Evolutionary conservation across 1,284 basidiomycete species (phyloP), one percentile per base, ranked within the genome.

Genomic region (Ganoderma lingzhi): DNA sequence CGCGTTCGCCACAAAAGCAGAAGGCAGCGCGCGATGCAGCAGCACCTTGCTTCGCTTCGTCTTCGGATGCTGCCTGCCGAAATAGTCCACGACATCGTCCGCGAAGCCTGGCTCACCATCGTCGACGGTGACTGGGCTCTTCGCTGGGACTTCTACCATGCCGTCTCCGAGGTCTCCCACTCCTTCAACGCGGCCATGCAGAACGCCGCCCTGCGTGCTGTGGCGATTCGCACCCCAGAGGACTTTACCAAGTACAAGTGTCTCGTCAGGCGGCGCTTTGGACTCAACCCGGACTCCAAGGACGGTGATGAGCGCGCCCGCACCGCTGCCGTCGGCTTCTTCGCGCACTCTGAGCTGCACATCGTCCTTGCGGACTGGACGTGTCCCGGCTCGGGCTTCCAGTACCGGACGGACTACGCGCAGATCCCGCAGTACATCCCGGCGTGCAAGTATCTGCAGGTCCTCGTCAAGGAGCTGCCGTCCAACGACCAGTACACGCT

Each of bases 371-470:
- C 69, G 9, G 71, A 71, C 48, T 67, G 62, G 63, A 35, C 60
- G 2, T 63, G 53, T 32, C 48, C 55, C 8, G 51, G 53, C 14
- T 37, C 45, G 6, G 66, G 63, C 1, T 66, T 73, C 53, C n/a
- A 39, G 42, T 71, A 63, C 55, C 44, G 39, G 10, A 69, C 67
- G 30, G 68, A 73, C 69, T 73, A 73, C 61, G 65, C 53, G n/a
- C 65, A 51, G 14, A 73, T 73, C 35, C 69, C 69, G 23, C 35
- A 53, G 65, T 73, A 69, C 70, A 55, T 73, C 45, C 65, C 71
- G 28, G 58, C 56, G 0, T 66, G 67, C 66, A 64, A 63, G 48
- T 64, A 45, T 53, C 58, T 61, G 23, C 62, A 51, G 42, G 48
- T 63, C 8, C 45, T 73, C 66, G 64, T 70, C 64, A 66, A 65